Percentiles rank a stretch among this genome's conserved stretches.
phyloP scores from a whole-genome alignment of 257 asterid genomes.

The Plantago elongata region DNA sequence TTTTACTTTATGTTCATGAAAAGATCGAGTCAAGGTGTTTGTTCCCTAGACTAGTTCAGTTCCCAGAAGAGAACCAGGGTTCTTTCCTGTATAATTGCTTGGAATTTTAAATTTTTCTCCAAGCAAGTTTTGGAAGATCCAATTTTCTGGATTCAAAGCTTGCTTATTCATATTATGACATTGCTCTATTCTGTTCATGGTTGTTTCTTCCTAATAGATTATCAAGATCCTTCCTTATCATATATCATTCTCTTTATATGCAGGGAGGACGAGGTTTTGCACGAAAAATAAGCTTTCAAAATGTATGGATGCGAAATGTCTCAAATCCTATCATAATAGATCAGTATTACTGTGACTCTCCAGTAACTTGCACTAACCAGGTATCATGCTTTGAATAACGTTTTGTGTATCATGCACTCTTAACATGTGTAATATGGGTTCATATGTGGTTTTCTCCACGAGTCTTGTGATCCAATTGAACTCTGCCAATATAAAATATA shows the following conservation, averaged over 20 bases:
- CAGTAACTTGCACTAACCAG: slow-evolving; percentile 58
- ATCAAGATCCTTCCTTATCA: neutral
- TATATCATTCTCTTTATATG: neutral
- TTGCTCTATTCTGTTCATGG: no score
- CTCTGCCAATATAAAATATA: neutral
- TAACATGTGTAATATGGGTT: no score
- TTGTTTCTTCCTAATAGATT: neutral
- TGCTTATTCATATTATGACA: no score
- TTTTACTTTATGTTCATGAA: no score
- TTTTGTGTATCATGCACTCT: neutral
- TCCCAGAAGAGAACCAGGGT: no score
- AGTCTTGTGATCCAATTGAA: neutral
- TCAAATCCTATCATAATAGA: slow-evolving; percentile 79
- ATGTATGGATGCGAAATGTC: slow-evolving; percentile 69
- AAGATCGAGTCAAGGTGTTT: no score
- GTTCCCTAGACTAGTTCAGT: no score
- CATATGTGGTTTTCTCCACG: neutral
- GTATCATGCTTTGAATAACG: slow-evolving; percentile 24
- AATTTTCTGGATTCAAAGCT: no score
- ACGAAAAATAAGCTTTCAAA: slow-evolving; percentile 51
- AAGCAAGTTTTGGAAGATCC: no score
- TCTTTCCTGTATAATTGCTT: no score
- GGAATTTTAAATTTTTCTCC: no score
- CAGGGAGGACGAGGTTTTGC: slow-evolving; percentile 91
- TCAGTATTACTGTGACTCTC: slow-evolving; percentile 82